Evolutionary conservation across 2,329 filamentous ascomycete species (phyloP).

Genomic region (Aureobasidium melanogenum): DNA sequence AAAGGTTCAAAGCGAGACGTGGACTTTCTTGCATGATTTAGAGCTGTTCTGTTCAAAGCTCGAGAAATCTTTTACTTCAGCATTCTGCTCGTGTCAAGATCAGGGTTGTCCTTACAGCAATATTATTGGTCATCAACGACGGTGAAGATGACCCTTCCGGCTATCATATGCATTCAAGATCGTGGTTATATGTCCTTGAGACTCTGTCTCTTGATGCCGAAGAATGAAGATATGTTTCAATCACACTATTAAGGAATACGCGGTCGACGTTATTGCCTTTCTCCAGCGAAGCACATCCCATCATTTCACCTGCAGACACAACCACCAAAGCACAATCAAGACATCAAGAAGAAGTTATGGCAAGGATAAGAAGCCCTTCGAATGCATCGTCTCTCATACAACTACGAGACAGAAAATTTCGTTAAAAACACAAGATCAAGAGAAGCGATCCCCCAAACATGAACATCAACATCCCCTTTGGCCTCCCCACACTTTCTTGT

Average conservation of each 20-base stretch:
- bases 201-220: neutral
- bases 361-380: neutral
- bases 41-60: no score
- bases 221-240: no score
- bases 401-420: neutral
- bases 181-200: neutral
- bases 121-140: neutral
- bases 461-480: neutral
- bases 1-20: no score
- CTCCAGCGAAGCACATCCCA: no score
- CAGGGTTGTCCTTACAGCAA: neutral
- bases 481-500: neutral
- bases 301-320: neutral
- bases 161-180: neutral
- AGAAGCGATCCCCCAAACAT: neutral
- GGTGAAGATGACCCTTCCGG: neutral
- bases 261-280: no score
- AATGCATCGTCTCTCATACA: neutral
- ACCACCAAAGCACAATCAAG: neutral
- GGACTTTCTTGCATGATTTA: neutral
- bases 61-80: no score
- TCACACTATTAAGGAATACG: no score
- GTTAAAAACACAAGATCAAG: neutral
- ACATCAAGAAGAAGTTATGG: no score
- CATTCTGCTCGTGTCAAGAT: no score